Evolutionary conservation across 2,329 filamentous ascomycete genomes (phyloP), one percentile per base, ranked within the genome.

Genomic region (Cyclaneusma minus): DNA sequence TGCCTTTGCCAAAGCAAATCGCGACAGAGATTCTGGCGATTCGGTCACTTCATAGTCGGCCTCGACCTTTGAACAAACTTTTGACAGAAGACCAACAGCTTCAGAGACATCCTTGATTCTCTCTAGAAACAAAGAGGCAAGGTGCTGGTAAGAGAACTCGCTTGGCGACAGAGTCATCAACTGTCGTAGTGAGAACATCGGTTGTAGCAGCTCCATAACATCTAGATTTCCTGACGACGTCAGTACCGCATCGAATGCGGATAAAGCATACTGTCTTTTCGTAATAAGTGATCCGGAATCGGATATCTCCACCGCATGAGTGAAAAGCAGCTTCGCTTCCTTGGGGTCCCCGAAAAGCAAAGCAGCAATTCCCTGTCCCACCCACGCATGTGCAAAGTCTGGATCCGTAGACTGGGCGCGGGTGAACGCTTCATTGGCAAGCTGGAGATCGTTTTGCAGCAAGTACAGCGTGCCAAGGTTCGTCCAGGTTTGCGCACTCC

Each of bases 341-440:
- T 68, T 71, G 0, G 56, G 40, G 34, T 92, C 76, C 2, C 81
- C 84, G 9, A 36, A 36, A 25, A 69, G 66, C 15, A 87, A 56
- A 4, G 89, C 84, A 27, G 95, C 64, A 14, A 93, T 64, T 1
- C 82, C 87, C 51, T 95, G 87, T 1, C 89, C 89, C 6, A 95
- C 58, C 91, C 89, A 98, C 10, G 85, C 87, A 43, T 87, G 73
- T 1, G 84, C 74, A 44, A 87, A 93, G 37, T 94, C 87, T 0
- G 91, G 89, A 47, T 98, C 91, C 4, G 80, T 81, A 2, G 85
- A 93, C 49, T 98, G 89, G 3, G 85, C 83, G 35, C 83, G 68
- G 2, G 82, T 84, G 48, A 94, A 95, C 0, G 82, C 76, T 38
- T 85, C 72, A 41, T 92, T 91, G 5, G 89, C 84, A n/a, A 94